Base-by-base conservation (phyloP, 495 filamentous ascomycete species). In the Aspergillus sclerotioniger region DNA sequence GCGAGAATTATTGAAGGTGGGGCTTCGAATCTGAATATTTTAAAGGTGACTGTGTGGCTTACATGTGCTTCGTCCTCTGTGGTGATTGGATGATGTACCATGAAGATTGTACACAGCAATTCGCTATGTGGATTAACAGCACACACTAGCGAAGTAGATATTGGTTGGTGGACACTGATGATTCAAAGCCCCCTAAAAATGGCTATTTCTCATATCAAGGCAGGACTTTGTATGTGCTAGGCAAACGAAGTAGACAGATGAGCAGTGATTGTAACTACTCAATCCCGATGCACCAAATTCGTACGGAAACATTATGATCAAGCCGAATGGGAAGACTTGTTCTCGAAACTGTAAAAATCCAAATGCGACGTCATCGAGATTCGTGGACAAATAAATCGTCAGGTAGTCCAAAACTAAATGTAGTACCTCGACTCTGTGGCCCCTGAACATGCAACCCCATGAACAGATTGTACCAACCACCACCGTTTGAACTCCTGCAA, bases 351-450 rank as follows among this genome's bases (percentile, higher is more conserved):
- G 6, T 41, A 13, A 15, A 7, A 41, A 41, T n/a, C n/a, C n/a
- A n/a, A 41, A 6, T 41, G n/a, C 8, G n/a, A 41, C n/a, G 12
- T 41, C 3, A 39, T 3, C 3, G 35, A 25, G 25, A 13, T n/a
- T 41, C 3, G 13, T 15, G n/a, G 37, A n/a, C 13, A 41, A 41
- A 13, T 41, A 35, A 25, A 53, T 43, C 1, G 32, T 25, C 51
- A n/a, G n/a, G 12, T 41, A 41, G 37, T 41, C 51, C 32, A 25
- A 13, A 25, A 41, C 51, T 33, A 53, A 53, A 41, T 53, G 41
- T 53, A 41, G 51, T 39, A 41, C 32, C 19, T 41, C 16, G 17
- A n/a, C 31, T 33, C 37, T 13, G 12, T 12, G 9, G 35, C 37
- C 37, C 37, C 37, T 41, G 13, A 41, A 12, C 37, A 6, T 41